Evolutionary conservation across 495 filamentous ascomycete genomes (phyloP).

Genomic region (Thozetella sp.): DNA sequence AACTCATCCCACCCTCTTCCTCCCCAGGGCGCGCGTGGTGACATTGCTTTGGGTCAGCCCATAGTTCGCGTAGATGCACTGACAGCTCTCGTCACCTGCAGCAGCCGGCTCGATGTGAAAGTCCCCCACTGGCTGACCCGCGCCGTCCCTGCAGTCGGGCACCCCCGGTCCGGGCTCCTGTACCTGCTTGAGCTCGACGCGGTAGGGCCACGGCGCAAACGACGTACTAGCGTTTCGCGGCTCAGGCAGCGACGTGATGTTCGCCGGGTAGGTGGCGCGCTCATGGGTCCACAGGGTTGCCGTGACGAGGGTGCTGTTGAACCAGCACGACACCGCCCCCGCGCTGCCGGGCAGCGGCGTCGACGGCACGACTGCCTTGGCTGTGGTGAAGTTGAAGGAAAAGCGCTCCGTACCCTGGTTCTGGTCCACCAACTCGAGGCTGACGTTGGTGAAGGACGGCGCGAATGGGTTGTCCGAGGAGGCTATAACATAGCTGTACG

Average conservation of each 20-base stretch:
- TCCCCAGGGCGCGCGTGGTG: neutral
- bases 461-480: constrained; percentile 50
- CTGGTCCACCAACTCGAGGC: constrained; percentile 72
- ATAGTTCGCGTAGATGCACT: constrained; percentile 22
- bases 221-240: constrained; percentile 8
- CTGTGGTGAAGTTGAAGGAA: constrained; percentile 42
- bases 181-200: constrained; percentile 44
- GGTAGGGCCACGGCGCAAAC: constrained; percentile 47
- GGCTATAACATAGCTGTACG: constrained; percentile 39
- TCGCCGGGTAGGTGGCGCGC: constrained; percentile 35
- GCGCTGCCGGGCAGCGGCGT: constrained; percentile 25
- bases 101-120: constrained; percentile 1
- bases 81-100: constrained; percentile 9
- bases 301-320: constrained; percentile 46
- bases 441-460: constrained; percentile 82
- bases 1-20: no score
- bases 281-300: constrained; percentile 56
- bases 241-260: neutral
- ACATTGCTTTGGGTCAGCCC: constrained; percentile 6
- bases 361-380: constrained; percentile 43
- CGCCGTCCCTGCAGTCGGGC: constrained; percentile 40
- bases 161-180: constrained; percentile 34
- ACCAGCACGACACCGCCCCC: constrained; percentile 43
- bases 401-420: constrained; percentile 62
- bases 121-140: constrained; percentile 15